Evolutionary conservation across 108 stramenopile genomes (phyloP).

Genomic region (Skeletonema potamos): DNA sequence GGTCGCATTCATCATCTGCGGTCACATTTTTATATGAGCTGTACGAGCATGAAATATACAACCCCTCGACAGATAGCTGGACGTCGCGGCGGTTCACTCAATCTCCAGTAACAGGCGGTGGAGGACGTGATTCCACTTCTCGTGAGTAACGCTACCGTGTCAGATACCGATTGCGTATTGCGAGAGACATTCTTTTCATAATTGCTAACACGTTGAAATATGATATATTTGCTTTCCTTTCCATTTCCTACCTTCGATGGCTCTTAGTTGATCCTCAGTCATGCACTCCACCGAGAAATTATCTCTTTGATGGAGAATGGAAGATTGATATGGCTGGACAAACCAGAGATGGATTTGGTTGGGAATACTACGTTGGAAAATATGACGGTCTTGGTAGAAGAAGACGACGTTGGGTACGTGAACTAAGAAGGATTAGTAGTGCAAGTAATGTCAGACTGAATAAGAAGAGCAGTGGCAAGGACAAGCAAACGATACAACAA

Average conservation of each 20-base stretch:
- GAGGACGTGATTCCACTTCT: constrained; percentile 36
- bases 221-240: not conserved
- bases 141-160: not conserved
- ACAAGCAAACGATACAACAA: constrained; percentile 2
- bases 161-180: not conserved
- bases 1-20: constrained; percentile 16
- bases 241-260: not conserved
- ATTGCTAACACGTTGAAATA: not conserved
- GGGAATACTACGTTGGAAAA: constrained; percentile 63
- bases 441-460: not conserved
- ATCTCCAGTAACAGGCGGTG: constrained; percentile 24
- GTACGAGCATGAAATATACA: constrained; percentile 44
- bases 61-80: constrained; percentile 25
- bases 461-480: constrained; percentile 4
- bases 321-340: constrained; percentile 69
- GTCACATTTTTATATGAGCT: constrained; percentile 42
- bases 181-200: not conserved
- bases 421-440: constrained; percentile 15
- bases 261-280: constrained; percentile 21
- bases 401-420: constrained; percentile 69
- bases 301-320: constrained; percentile 70
- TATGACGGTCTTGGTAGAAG: constrained; percentile 55
- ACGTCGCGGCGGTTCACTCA: constrained; percentile 32
- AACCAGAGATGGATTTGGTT: constrained; percentile 64
- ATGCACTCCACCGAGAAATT: constrained; percentile 48